Evolutionary conservation across 2,329 filamentous ascomycete genomes (phyloP), one percentile per base, ranked within the genome.

Genomic region (Claviceps capensis): DNA sequence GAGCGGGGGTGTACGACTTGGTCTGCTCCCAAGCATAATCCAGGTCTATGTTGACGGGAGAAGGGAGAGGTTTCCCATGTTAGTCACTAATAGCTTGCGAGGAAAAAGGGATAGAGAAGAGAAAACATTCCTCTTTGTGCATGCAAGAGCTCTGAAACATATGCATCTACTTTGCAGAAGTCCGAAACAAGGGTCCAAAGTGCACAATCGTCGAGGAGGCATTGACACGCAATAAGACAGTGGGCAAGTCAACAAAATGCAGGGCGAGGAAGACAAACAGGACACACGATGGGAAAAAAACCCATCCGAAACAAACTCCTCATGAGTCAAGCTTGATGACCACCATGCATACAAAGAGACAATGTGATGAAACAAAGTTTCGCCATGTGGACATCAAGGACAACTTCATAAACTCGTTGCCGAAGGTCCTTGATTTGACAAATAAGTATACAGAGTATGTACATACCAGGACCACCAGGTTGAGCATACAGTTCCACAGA

Each of bases 391-490:
- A 26, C n/a, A 48, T n/a, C 11, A 11, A 11, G 30, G 30, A 34
- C 9, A 11, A 34, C 30, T 34, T 9, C 30, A 11, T 34, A 34
- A 34, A 34, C 30, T 34, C 30, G 30, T 9, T 4, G 9, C 30
- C 3, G 9, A 34, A 34, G 30, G 30, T 9, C 30, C 9, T 34
- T 11, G 26, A 22, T 14, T 26, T 16, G 4, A 38, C 13, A 22
- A 17, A 16, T 34, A 17, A n/a, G 14, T n/a, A 22, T 37, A n/a
- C 4, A 23, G 22, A n/a, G 11, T 6, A 16, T 30, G n/a, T n/a
- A 49, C 55, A 5, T 54, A 58, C 57, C 57, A 23, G 52, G 52
- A 1, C 60, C 60, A 26, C 60, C 60, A 0, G 57, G 53, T 41
- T 57, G 56, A 9, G 60, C 59, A 51, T 59, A 56, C 2, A 61